phyloP scores from a whole-genome alignment of 75 land plant species.

The Larix kaempferi region DNA sequence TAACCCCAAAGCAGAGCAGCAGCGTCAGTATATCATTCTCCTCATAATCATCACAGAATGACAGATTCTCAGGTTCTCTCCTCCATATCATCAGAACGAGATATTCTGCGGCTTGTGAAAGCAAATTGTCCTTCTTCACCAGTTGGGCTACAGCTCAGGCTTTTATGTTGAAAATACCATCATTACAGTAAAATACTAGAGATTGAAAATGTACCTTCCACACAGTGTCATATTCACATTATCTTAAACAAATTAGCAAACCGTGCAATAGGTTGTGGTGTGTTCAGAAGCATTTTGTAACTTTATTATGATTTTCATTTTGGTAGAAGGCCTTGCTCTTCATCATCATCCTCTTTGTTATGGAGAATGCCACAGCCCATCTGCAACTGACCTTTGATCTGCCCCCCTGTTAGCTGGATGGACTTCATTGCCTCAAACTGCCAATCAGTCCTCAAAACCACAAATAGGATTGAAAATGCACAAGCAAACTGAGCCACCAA shows the following conservation, averaged over 20 bases:
- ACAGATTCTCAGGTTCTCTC: too few relatives aligned
- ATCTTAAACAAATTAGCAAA: neutral
- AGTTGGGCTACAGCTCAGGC: too few relatives aligned
- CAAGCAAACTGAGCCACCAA: constrained; percentile 77
- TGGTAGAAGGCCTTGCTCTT: neutral
- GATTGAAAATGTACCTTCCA: neutral
- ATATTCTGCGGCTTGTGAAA: too few relatives aligned
- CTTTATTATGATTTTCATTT: neutral
- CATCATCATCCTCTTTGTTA: neutral
- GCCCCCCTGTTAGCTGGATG: constrained; percentile 33
- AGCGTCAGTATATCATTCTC: too few relatives aligned
- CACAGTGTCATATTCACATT: neutral
- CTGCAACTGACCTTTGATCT: constrained; percentile 11
- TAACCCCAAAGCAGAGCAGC: too few relatives aligned
- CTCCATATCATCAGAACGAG: too few relatives aligned
- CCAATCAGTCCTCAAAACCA: constrained; percentile 76
- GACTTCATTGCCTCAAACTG: constrained; percentile 64
- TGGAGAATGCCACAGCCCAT: neutral
- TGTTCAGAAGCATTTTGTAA: too few relatives aligned
- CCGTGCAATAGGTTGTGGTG: neutral
- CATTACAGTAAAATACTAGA: neutral
- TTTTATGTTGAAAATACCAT: neutral
- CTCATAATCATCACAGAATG: too few relatives aligned
- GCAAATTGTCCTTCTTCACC: too few relatives aligned
- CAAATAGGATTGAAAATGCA: constrained; percentile 52